Evolutionary conservation across 1,284 basidiomycete species (phyloP), one percentile per base, ranked within the genome.

Genomic region (Trametes sp.): DNA sequence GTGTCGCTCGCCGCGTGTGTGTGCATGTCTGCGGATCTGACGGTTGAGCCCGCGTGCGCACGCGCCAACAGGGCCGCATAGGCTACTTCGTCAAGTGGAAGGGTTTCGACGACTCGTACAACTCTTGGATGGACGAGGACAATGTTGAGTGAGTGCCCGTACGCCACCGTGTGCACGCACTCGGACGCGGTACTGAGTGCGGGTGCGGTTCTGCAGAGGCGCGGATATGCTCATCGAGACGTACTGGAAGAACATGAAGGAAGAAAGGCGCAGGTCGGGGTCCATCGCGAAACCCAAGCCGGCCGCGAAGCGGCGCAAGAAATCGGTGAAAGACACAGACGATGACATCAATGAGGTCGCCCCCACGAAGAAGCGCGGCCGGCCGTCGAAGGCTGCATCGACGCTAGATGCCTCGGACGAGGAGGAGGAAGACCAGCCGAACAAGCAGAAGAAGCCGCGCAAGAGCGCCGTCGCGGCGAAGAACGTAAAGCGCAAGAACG

Each of bases 11-110:
- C 23, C 36, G 57, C 44, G 57, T 44, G 50, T 23, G 6, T 33
- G 31, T 11, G 11, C 51, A 44, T 29, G 36, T n/a, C n/a, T n/a
- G n/a, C 24, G 23, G 44, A 33, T 62, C 35, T 69, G 31, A 57
- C 36, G 46, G 46, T 59, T 55, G 61, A 26, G 46, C 62, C 54
- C 52, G 64, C 61, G 63, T 67, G 31, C 66, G 21, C 63, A 89
- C 61, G 65, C 60, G 64, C 66, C 41, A 64, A 11, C 65, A 90
- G 90, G 86, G 86, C 63, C 80, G 81, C 55, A 80, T 83, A 62
- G 89, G 87, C 1, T 93, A 90, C 74, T 78, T 86, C 24, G 89
- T 92, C 54, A 92, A 88, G 67, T 93, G 91, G 91, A 89, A 87
- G 71, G 84, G 84, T 16, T 93, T 92, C 62, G 74, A 68, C 4